Conservation (phyloP, 306 rosid species). For the Fragaria nilgerrensis region DNA sequence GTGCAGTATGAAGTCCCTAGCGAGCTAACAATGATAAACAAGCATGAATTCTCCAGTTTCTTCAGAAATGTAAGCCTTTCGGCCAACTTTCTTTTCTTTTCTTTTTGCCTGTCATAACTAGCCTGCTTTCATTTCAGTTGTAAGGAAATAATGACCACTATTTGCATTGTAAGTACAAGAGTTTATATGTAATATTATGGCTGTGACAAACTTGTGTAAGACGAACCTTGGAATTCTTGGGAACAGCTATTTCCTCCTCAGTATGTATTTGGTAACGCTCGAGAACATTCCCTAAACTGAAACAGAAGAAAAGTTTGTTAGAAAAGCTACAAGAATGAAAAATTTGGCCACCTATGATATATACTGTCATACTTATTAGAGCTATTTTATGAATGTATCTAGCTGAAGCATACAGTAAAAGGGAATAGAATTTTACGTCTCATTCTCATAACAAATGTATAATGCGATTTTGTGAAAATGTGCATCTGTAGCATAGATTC, state of each 20-base stretch:
- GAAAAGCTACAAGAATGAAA: background rate
- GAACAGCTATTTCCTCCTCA: constrained; percentile 2
- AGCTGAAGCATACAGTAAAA: background rate
- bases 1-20: background rate
- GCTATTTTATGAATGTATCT: background rate
- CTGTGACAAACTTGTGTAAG: background rate
- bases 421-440: background rate
- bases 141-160: background rate
- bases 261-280: constrained; percentile 23
- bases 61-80: background rate
- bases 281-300: constrained; percentile 16
- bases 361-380: background rate
- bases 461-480: background rate
- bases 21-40: background rate
- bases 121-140: background rate
- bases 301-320: background rate
- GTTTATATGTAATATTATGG: background rate
- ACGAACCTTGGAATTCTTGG: constrained; percentile 24
- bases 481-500: background rate
- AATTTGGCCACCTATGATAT: background rate
- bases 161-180: background rate
- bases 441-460: background rate
- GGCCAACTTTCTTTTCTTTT: background rate
- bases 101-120: background rate
- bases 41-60: background rate